phyloP scores from a whole-genome alignment of 345 rosid species.

The Eucalyptus curtisii region DNA sequence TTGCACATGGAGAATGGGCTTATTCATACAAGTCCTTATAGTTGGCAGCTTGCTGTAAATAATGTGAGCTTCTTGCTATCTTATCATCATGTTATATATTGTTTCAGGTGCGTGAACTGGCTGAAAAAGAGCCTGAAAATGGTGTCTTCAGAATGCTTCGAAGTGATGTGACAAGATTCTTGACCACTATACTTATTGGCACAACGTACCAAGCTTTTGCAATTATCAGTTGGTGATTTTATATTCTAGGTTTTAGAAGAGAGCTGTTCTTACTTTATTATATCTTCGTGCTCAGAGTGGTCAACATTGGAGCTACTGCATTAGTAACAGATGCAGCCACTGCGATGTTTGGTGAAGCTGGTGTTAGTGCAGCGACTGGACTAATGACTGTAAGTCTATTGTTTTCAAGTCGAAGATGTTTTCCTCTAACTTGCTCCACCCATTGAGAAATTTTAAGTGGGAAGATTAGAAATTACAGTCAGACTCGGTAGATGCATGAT shows the following conservation, averaged over 20 bases:
- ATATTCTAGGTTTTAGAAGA: not conserved
- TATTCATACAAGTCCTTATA: not conserved
- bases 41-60: not conserved
- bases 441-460: not conserved
- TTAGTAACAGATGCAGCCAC: conserved; percentile 98
- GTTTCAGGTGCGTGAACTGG: conserved; percentile 85
- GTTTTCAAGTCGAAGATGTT: not conserved
- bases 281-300: conserved; percentile 52
- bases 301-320: conserved; percentile 98
- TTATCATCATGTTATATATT: not conserved
- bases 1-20: not conserved
- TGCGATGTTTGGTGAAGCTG: conserved; percentile 98
- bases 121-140: conserved; percentile 89
- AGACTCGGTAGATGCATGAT: not conserved
- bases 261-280: not conserved
- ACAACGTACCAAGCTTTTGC: conserved; percentile 58
- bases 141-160: conserved; percentile 97
- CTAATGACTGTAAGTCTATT: conserved; percentile 79
- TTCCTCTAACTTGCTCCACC: not conserved
- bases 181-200: conserved; percentile 98
- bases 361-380: conserved; percentile 99
- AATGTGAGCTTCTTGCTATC: not conserved
- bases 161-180: conserved; percentile 93
- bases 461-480: not conserved
- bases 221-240: not conserved